These are phyloP conservation scores for Fusarium protoensiforme DNA, from an alignment of 2,329 filamentous ascomycete species.

Conservation along the genomic window DNA sequence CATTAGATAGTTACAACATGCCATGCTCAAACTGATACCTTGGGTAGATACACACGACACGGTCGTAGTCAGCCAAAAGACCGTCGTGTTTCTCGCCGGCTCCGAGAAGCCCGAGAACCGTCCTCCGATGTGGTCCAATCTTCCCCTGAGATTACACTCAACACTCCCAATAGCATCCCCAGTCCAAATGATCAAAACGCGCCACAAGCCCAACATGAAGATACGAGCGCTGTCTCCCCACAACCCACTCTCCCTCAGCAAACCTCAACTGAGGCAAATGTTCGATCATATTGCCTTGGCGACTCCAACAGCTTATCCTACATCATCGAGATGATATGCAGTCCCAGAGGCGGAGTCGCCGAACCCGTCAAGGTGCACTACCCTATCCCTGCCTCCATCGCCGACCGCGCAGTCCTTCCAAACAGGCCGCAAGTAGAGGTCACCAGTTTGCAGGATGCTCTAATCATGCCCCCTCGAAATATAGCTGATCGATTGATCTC, in stretches of 20 bases:
- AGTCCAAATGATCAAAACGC: neutral
- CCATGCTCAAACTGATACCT: neutral
- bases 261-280: neutral
- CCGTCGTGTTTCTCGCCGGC: conserved; percentile 1
- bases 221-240: neutral
- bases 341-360: conserved; percentile 18
- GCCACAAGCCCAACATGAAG: accelerated
- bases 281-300: conserved; percentile 16
- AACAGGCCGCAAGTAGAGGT: conserved; percentile 6
- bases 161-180: neutral
- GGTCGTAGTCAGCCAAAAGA: neutral
- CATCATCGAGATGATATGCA: conserved; percentile 34
- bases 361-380: conserved; percentile 36
- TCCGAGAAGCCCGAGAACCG: neutral
- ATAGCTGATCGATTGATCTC: conserved; percentile 23
- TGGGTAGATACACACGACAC: conserved; percentile 11
- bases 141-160: neutral
- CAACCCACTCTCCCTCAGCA: neutral
- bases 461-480: neutral
- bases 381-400: conserved; percentile 31
- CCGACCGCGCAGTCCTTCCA: conserved; percentile 10
- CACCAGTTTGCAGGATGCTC: conserved; percentile 12
- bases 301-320: conserved; percentile 32
- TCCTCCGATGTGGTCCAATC: neutral
- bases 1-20: too few relatives aligned